A percentile compares a stretch with the other conserved stretches of the same genome.
These are phyloP conservation scores for Fonsecaea multimorphosa DNA, from an alignment of 2,329 filamentous ascomycete species.

Conservation along the genomic window DNA sequence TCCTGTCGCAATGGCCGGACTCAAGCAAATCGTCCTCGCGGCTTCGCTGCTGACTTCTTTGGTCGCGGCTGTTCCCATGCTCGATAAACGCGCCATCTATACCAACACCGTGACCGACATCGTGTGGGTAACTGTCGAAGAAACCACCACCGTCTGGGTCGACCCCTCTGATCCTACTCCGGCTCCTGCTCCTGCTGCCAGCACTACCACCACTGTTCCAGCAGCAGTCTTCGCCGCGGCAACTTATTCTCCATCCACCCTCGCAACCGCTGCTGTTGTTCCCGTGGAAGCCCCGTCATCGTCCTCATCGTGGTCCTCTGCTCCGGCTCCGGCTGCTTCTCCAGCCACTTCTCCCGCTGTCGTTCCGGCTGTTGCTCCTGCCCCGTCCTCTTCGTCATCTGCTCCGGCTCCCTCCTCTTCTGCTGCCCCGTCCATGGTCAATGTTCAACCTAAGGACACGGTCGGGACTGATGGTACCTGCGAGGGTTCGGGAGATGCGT, in stretches of 20 bases:
- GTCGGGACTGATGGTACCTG: slow-evolving; percentile 39
- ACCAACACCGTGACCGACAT: slow-evolving; percentile 37
- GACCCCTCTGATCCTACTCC: slow-evolving; percentile 24
- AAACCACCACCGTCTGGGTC: slow-evolving; percentile 39
- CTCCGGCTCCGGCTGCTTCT: slow-evolving; percentile 22
- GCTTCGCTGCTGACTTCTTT: slow-evolving; percentile 36
- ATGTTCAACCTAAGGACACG: slow-evolving; percentile 19
- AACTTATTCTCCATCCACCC: slow-evolving; percentile 23
- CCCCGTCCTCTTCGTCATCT: slow-evolving; percentile 3
- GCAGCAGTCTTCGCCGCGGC: slow-evolving; percentile 22
- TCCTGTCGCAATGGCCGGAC: slow-evolving; percentile 34
- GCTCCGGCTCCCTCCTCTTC: slow-evolving; percentile 14
- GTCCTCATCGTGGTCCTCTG: slow-evolving; percentile 13
- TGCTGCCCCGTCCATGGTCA: slow-evolving; percentile 11
- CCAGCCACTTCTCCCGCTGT: slow-evolving; percentile 32
- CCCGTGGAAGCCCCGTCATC: slow-evolving; percentile 25
- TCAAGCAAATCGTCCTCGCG: slow-evolving; percentile 38
- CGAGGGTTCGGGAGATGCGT: slow-evolving; percentile 45
- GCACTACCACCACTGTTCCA: slow-evolving; percentile 16
- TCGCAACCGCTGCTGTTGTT: slow-evolving; percentile 24
- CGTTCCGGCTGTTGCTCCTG: slow-evolving; percentile 38
- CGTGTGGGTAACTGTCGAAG: slow-evolving; percentile 36
- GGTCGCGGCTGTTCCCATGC: slow-evolving; percentile 32
- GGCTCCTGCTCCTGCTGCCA: slow-evolving; percentile 16
- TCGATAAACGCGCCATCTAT: slow-evolving; percentile 23